These are phyloP conservation scores for Saccharomyces hybrid DNA, from an alignment of 1,139 yeast species.

Conservation along the genomic window DNA sequence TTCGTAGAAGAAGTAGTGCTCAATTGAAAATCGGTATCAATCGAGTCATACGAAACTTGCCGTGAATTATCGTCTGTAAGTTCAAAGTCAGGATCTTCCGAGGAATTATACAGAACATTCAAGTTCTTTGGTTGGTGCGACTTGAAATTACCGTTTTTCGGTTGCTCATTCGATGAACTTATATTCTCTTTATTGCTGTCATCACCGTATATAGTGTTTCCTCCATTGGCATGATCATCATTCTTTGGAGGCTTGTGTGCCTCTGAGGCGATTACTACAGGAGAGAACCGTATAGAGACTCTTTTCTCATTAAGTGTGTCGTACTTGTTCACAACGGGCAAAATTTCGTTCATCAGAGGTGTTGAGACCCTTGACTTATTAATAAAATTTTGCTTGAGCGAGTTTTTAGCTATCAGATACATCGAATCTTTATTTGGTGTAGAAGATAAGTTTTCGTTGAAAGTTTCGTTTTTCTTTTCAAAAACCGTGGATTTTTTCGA, in stretches of 20 bases:
- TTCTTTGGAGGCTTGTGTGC: background rate
- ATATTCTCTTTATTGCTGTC: background rate
- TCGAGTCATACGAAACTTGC: slow-evolving; percentile 4
- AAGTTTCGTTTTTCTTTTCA: background rate
- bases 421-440: background rate
- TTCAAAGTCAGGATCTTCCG: slow-evolving; percentile 7
- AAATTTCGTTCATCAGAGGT: slow-evolving; percentile 27
- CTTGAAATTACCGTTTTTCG: background rate
- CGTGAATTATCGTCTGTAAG: slow-evolving; percentile 10
- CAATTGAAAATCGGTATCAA: slow-evolving; percentile 19
- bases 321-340: slow-evolving; percentile 13
- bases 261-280: background rate
- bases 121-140: background rate
- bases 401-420: slow-evolving; percentile 2
- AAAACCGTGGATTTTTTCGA: background rate
- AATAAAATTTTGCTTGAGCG: slow-evolving; percentile 10
- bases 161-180: background rate
- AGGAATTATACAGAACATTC: background rate
- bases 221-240: background rate
- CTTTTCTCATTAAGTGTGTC: background rate
- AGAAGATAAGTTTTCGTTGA: background rate
- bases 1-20: slow-evolving; percentile 11
- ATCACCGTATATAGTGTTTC: background rate
- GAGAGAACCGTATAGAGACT: background rate
- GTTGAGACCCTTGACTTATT: slow-evolving; percentile 17